phyloP scores from a whole-genome alignment of 2,329 filamentous ascomycete genomes.

The Fusarium newnesense region DNA sequence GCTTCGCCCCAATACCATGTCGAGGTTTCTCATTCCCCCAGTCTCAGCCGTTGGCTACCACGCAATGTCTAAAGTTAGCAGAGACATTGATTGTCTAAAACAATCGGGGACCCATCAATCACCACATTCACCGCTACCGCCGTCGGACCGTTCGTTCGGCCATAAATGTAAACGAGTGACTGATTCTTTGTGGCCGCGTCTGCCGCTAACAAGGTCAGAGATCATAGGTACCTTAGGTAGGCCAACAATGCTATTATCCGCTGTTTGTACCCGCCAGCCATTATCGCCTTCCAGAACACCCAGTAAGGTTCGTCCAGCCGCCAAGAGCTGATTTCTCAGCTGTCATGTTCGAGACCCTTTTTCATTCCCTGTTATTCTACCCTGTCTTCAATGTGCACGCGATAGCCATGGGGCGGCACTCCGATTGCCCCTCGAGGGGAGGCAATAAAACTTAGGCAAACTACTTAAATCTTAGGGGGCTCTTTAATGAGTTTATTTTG shows the following conservation, averaged over 20 bases:
- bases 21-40: neutral
- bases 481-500: neutral
- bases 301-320: neutral
- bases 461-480: neutral
- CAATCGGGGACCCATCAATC: constrained; percentile 1
- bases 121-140: constrained; percentile 18
- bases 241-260: constrained; percentile 13
- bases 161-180: neutral
- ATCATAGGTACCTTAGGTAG: neutral
- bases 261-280: neutral
- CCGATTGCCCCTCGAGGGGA: neutral
- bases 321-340: neutral
- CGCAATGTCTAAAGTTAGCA: neutral
- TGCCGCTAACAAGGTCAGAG: neutral
- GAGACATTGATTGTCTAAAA: constrained; percentile 17
- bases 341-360: constrained; percentile 20
- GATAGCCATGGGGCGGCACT: constrained; percentile 17
- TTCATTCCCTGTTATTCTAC: constrained; percentile 11
- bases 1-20: neutral
- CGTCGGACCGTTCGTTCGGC: neutral
- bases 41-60: constrained; percentile 1
- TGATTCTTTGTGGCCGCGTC: neutral
- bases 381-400: neutral
- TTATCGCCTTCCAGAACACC: neutral
- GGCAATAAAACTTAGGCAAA: neutral